Conservation (phyloP, 2,329 filamentous ascomycete species). For the Botrytis fabae region DNA sequence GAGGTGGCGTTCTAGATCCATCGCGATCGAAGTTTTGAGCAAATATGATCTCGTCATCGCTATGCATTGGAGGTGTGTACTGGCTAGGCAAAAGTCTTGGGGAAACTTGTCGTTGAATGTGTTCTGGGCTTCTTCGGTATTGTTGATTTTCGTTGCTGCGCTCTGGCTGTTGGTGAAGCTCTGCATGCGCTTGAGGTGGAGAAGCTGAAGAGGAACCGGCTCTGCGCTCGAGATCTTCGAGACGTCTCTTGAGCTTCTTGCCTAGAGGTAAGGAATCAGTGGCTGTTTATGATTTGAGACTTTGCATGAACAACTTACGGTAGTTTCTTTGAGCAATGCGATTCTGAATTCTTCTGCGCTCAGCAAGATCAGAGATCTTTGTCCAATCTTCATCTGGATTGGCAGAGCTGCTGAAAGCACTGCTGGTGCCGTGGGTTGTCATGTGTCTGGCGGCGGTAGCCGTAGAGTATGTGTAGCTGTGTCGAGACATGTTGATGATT, state of each 20-base stretch:
- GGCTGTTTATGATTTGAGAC: slow-evolving; percentile 1
- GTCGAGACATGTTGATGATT: slow-evolving; percentile 38
- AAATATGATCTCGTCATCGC: slow-evolving; percentile 68
- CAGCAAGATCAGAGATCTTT: slow-evolving; percentile 95
- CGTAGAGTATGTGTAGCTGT: slow-evolving; percentile 39
- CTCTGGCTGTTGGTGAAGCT: slow-evolving; percentile 44
- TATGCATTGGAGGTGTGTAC: slow-evolving; percentile 61
- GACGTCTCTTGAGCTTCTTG: slow-evolving; percentile 89
- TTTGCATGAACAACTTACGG: slow-evolving; percentile 59
- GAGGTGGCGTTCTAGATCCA: slow-evolving; percentile 69
- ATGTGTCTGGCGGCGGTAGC: slow-evolving; percentile 56
- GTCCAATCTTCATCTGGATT: slow-evolving; percentile 99
- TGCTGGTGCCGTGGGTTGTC: slow-evolving; percentile 76
- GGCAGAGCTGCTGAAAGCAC: slow-evolving; percentile 90
- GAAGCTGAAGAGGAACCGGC: slow-evolving; percentile 63
- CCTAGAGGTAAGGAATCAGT: slow-evolving; percentile 51
- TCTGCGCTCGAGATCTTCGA: slow-evolving; percentile 81
- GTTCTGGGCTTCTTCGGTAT: slow-evolving; percentile 37
- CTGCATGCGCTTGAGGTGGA: slow-evolving; percentile 53
- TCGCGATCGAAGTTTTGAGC: slow-evolving; percentile 65
- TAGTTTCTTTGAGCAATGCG: slow-evolving; percentile 97
- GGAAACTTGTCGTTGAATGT: slow-evolving; percentile 43
- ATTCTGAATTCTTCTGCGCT: slow-evolving; percentile 93
- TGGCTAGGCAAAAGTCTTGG: slow-evolving; percentile 51
- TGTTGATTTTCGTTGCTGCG: slow-evolving; percentile 37